Base-by-base conservation (phyloP, 1,284 basidiomycete species). In the Malassezia dermatis region DNA sequence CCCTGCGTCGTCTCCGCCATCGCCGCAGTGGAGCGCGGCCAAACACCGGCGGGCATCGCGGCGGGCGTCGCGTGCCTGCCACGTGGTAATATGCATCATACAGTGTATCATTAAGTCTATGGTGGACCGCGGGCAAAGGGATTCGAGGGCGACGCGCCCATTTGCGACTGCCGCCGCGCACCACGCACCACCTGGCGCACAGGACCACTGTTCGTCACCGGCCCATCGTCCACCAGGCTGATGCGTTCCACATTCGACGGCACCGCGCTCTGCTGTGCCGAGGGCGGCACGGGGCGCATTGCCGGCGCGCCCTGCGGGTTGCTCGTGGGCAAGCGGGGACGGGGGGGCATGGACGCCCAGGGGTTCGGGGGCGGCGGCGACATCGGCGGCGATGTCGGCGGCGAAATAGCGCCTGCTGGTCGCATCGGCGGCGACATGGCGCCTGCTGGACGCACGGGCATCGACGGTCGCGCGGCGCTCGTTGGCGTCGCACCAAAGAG, bases 171-270 rank as follows among this genome's bases (percentile, higher is more conserved):
- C 31, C 69, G 62, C 30, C 67, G 59, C 17, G 67, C 62, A 15
- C 69, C 69, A 15, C 71, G 63, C 50, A 63, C 63, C 43, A 71
- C 69, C 46, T 66, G 69, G 35, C 69, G 61, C 40, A 71, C 59
- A 26, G 64, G 60, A 21, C 62, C 58, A 15, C 51, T 57, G 23
- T 10, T 8, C 1, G 67, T 64, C 17, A 71, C 67, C 41, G 71
- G 71, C 2, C 71, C 71, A 35, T 74, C 71, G 39, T 74, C 71
- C 21, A 70, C 67, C 27, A 74, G 52, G 40, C 63, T 67, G 58
- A 73, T 66, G 23, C 71, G 69, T 15, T 44, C 35, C 39, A 57
- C 41, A 27, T 27, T 30, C 17, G 27, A 21, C n/a, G 48, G 54
- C 35, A 47, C 48, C 21, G 15, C 17, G 23, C 23, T 32, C 19